A percentile compares a stretch with the other conserved stretches of the same genome.
These are phyloP conservation scores for Colletotrichum sp. DNA, from an alignment of 2,329 filamentous ascomycete species.

Conservation along the genomic window DNA sequence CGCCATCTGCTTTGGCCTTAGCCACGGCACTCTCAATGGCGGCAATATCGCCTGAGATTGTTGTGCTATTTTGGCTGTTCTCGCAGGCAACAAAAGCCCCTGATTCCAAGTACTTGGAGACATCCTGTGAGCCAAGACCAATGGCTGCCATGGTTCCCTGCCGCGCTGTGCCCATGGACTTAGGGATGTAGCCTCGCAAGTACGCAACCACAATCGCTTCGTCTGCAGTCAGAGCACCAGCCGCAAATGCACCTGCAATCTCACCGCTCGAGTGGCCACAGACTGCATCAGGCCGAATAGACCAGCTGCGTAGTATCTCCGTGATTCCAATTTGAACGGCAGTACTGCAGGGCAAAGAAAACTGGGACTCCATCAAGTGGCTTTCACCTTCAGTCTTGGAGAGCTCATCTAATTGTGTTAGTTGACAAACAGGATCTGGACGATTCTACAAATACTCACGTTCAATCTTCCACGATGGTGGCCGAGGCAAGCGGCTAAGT, in stretches of 20 bases:
- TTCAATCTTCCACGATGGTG: not conserved
- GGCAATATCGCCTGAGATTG: constrained; percentile 26
- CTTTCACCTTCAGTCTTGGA: not conserved
- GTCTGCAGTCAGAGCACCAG: constrained; percentile 34
- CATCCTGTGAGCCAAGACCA: constrained; percentile 34
- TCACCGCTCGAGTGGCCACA: constrained; percentile 50
- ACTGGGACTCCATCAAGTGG: constrained; percentile 7
- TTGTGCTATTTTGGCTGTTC: constrained; percentile 33
- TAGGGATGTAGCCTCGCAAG: constrained; percentile 35
- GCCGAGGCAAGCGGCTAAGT: constrained; percentile 33
- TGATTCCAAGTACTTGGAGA: constrained; percentile 27
- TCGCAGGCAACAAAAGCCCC: constrained; percentile 32
- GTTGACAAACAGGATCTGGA: not conserved
- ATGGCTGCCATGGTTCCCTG: constrained; percentile 42
- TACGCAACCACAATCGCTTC: constrained; percentile 43
- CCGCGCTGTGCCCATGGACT: not conserved
- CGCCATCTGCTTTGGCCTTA: constrained; percentile 29
- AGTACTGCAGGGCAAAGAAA: constrained; percentile 38
- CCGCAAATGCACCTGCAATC: constrained; percentile 48
- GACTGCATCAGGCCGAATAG: constrained; percentile 35
- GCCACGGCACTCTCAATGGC: constrained; percentile 28
- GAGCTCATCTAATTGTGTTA: constrained; percentile 11
- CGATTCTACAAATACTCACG: not conserved
- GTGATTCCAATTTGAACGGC: constrained; percentile 45
- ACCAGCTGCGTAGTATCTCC: constrained; percentile 35